Base-by-base conservation (phyloP, 2,329 filamentous ascomycete genomes). In the Cryphonectria carpinicola region DNA sequence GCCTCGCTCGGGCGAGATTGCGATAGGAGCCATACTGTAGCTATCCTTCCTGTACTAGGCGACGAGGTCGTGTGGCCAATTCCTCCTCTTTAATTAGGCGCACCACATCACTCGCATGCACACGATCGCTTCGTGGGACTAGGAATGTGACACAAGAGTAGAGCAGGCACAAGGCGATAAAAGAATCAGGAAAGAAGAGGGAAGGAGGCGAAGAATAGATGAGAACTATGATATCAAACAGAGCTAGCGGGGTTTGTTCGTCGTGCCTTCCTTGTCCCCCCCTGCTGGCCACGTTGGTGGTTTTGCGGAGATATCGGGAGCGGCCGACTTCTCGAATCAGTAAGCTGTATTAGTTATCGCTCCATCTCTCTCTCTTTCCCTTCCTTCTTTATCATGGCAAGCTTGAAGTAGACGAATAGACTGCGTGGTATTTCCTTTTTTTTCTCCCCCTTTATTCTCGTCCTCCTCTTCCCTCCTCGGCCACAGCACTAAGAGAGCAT, bases 1-100 rank as follows among this genome's bases (percentile, higher is more conserved):
- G 52, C 83, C 81, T 72, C 80, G 80, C 73, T 85, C 82, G 35
- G 87, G 84, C 35, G 86, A 85, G 74, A 89, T 77, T 74, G 87
- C 86, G 73, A 80, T 85, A 14, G 88, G 88, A 61, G 88, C 85
- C 88, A 90, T 90, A 43, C 11, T 54, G 37, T 39, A 13, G 2
- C 37, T 52, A n/a, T 73, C n/a, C 43, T 64, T 73, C n/a, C 43
- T 64, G 68, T 66, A 28, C 5, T 37, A 56, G 19, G 19, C 2
- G 60, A 4, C 13, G 43, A 14, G 63, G 25, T 52, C 5, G 41
- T 52, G 28, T n/a, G 28, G 25, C 28, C n/a, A 17, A 28, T 6
- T 32, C 11, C 56, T 49, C 46, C 19, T 49, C 46, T 22, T 22
- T 68, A 52, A 58, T 8, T 68, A 52, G 64, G 32, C 60, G 41